Percentiles rank a stretch among this genome's conserved stretches.
These are phyloP conservation scores for Fistulinella prunicolor DNA, from an alignment of 768 basidiomycete species.

Conservation along the genomic window DNA sequence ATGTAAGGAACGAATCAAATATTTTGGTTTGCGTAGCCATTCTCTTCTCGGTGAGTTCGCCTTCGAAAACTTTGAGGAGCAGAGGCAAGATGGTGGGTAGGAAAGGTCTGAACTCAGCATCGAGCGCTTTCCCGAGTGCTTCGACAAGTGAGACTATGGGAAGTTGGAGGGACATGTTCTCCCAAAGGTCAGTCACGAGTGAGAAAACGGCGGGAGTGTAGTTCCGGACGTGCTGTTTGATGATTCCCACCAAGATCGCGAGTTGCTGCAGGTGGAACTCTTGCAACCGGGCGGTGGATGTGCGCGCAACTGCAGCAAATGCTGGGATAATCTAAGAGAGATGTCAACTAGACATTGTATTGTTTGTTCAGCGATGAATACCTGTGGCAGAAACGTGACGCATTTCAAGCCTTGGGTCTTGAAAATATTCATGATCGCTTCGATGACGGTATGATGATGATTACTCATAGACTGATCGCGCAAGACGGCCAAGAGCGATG, in stretches of 20 bases:
- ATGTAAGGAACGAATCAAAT: slow-evolving; percentile 91
- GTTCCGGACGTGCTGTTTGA: slow-evolving; percentile 95
- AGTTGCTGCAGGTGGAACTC: slow-evolving; percentile 95
- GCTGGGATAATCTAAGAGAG: slow-evolving; percentile 82
- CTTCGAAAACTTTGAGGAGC: slow-evolving; percentile 87
- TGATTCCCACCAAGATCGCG: slow-evolving; percentile 91
- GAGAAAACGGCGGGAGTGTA: slow-evolving; percentile 83
- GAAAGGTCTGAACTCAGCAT: slow-evolving; percentile 97
- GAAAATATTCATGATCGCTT: slow-evolving; percentile 98
- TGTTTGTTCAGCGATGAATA: slow-evolving; percentile 28
- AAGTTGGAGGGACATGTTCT: slow-evolving; percentile 75
- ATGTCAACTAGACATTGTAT: slow-evolving; percentile 8
- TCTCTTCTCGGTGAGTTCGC: slow-evolving; percentile 79
- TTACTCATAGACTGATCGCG: slow-evolving; percentile 84
- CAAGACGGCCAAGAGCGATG: slow-evolving; percentile 78
- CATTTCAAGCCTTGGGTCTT: slow-evolving; percentile 97
- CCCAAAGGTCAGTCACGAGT: slow-evolving; percentile 90
- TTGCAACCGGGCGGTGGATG: slow-evolving; percentile 77
- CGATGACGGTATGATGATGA: slow-evolving; percentile 91
- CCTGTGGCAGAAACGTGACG: slow-evolving; percentile 92
- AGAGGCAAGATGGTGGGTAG: slow-evolving; percentile 86
- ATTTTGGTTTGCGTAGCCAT: slow-evolving; percentile 82
- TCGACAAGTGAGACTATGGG: slow-evolving; percentile 93
- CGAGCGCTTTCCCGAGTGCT: slow-evolving; percentile 87
- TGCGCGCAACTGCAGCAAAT: slow-evolving; percentile 83